A percentile compares a stretch with the other conserved stretches of the same genome.
Conservation (phyloP, 1,284 basidiomycete genomes). For the Clitocybe nebularis region DNA sequence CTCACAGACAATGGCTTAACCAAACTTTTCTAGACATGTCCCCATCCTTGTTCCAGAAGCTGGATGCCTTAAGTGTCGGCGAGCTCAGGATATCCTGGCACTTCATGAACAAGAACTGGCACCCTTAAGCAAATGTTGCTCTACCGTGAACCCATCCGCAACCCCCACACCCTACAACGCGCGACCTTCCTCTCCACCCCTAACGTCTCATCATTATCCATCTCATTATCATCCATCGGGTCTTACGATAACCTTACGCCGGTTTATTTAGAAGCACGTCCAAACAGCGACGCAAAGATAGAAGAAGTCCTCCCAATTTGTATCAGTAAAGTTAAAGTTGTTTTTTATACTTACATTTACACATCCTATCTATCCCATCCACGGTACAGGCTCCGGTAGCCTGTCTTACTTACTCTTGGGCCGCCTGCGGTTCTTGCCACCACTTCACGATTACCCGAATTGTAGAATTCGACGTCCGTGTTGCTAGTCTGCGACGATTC, state of each 20-base stretch:
- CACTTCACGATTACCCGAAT: constrained; percentile 8
- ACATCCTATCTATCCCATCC: constrained; percentile 5
- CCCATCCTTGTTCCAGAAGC: constrained; percentile 38
- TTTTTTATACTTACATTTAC: constrained; percentile 12
- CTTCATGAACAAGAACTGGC: constrained; percentile 41
- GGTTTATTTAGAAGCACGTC: constrained; percentile 11
- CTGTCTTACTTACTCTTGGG: no score
- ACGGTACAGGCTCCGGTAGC: constrained; percentile 9
- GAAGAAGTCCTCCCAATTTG: constrained; percentile 13
- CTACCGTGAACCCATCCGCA: neutral
- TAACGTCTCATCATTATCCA: constrained; percentile 2
- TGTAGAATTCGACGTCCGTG: constrained; percentile 2
- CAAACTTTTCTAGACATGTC: constrained; percentile 47
- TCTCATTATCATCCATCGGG: constrained; percentile 4
- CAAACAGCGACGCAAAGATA: constrained; percentile 12
- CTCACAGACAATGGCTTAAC: constrained; percentile 2
- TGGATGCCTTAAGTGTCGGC: constrained; percentile 38
- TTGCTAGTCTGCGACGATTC: constrained; percentile 1
- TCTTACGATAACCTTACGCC: constrained; percentile 3
- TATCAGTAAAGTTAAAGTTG: constrained; percentile 12
- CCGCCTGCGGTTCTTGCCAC: no score
- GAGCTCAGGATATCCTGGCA: constrained; percentile 48
- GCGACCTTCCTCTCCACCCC: neutral
- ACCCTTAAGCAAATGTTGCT: constrained; percentile 26
- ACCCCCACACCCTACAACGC: constrained; percentile 1